Conservation (phyloP, 164 flowering plant genomes). For the Tetrastigma voinierianum region DNA sequence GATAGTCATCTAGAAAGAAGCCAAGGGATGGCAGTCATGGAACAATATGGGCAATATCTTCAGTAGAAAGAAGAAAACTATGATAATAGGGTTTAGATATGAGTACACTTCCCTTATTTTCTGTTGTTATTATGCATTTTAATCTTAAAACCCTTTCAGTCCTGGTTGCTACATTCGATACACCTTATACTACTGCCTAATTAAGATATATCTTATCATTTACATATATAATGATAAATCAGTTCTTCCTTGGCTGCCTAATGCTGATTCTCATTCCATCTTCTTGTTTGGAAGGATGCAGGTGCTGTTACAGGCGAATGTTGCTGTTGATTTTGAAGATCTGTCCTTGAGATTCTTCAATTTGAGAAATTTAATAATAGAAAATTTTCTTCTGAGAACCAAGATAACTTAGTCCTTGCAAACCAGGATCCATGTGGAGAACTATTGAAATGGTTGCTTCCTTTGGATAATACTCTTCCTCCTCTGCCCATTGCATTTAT, state of each 20-base stretch:
- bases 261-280: conserved; percentile 35
- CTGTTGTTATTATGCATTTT: too few relatives aligned
- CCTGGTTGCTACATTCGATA: too few relatives aligned
- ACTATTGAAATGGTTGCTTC: conserved; percentile 89
- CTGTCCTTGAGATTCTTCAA: conserved; percentile 89
- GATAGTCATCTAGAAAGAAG: too few relatives aligned
- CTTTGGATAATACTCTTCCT: conserved; percentile 63
- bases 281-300: conserved; percentile 85
- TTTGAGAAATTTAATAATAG: conserved; percentile 70
- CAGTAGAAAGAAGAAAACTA: too few relatives aligned
- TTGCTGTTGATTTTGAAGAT: conserved; percentile 61
- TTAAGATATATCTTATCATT: too few relatives aligned
- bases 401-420: conserved; percentile 18
- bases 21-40: too few relatives aligned
- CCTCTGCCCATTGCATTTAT: conserved; percentile 55
- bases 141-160: too few relatives aligned
- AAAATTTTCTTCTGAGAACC: conserved; percentile 27
- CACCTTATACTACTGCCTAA: too few relatives aligned
- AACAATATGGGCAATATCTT: too few relatives aligned
- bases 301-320: conserved; percentile 90
- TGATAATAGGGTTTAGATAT: too few relatives aligned
- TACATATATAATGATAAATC: not conserved
- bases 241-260: conserved; percentile 2
- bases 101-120: too few relatives aligned
- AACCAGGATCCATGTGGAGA: conserved; percentile 73